Percentiles rank a stretch among this genome's conserved stretches.
phyloP scores from a whole-genome alignment of 345 rosid species.

The Dipteronia sinensis region DNA sequence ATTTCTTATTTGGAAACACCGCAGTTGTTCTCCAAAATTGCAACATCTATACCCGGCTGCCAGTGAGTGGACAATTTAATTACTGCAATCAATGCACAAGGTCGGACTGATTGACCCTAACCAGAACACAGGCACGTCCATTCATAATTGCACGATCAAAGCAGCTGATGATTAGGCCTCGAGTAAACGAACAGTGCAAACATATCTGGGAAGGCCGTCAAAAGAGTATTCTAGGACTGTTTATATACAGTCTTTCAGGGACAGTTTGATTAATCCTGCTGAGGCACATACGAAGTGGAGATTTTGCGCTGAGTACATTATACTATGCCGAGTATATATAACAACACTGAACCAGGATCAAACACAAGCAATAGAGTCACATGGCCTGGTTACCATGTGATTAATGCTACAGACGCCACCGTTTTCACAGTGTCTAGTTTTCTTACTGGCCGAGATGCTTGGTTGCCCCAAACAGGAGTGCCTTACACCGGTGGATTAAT shows the following conservation, averaged over 20 bases:
- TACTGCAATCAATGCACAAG: conserved; percentile 46
- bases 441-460: conserved; percentile 60
- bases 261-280: conserved; percentile 50
- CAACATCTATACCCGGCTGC: conserved; percentile 28
- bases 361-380: conserved; percentile 54
- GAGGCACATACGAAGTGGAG: conserved; percentile 74
- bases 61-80: conserved; percentile 29
- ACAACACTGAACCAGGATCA: conserved; percentile 70
- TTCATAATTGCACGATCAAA: conserved; percentile 35
- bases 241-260: conserved; percentile 55
- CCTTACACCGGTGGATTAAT: conserved; percentile 46
- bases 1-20: conserved; percentile 67
- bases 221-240: conserved; percentile 80
- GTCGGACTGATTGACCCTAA: conserved; percentile 38
- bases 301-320: conserved; percentile 63
- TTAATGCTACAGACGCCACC: conserved; percentile 49
- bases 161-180: conserved; percentile 35
- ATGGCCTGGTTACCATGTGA: conserved; percentile 71
- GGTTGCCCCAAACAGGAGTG: conserved; percentile 69
- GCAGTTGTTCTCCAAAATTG: conserved; percentile 44
- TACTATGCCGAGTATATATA: conserved; percentile 72
- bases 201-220: conserved; percentile 84
- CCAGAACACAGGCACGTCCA: conserved; percentile 47
- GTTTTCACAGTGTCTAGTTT: conserved; percentile 67
- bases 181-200: conserved; percentile 16